Evolutionary conservation across 129 eudicot genomes (phyloP), one percentile per base, ranked within the genome.

Genomic region (Escallonia rubra): DNA sequence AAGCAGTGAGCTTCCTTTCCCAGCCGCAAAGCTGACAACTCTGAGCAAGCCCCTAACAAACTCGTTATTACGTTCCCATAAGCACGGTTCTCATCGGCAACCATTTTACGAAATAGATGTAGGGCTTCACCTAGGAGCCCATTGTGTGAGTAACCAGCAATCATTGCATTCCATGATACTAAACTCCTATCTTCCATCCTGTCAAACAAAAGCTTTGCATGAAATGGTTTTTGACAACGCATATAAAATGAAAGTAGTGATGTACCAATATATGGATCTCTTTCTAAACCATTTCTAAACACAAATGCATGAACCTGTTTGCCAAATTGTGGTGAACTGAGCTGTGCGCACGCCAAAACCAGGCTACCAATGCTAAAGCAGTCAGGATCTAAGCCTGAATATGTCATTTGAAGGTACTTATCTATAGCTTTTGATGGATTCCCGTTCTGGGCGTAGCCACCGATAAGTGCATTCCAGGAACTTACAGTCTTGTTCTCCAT

Each of bases 101-200:
- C 67, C 80, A 87, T 76, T 23, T 51, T 58, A 44, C 74, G 79
- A 46, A 84, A 71, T 52, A 76, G 59, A 43, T 74, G 42, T 71
- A 87, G 68, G 41, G 90, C 85, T 57, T 79, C 74, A 43, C 68
- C 44, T 51, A 81, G 83, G 2, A 66, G 74, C 67, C 74, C 78
- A 43, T 50, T 76, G 45, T 81, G 85, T 41, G 83, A 69, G 75
- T 70, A 84, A 58, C 95, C 90, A 41, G 85, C 41, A 41, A 87
- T 81, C 85, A 87, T 79, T 34, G 74, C 68, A 42, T 83, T 87
- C 95, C 90, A 87, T 38, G 90, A 81, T 47, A 87, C 79, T 46
- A 68, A 64, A 67, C 79, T 76, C 60, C 70, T 87, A 13, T 74
- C 75, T 59, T 59, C 55, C 42, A 78, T 67, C 69, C 76, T 23